Conservation (phyloP, 2,329 filamentous ascomycete genomes). For the Xylaria hypoxylon region DNA sequence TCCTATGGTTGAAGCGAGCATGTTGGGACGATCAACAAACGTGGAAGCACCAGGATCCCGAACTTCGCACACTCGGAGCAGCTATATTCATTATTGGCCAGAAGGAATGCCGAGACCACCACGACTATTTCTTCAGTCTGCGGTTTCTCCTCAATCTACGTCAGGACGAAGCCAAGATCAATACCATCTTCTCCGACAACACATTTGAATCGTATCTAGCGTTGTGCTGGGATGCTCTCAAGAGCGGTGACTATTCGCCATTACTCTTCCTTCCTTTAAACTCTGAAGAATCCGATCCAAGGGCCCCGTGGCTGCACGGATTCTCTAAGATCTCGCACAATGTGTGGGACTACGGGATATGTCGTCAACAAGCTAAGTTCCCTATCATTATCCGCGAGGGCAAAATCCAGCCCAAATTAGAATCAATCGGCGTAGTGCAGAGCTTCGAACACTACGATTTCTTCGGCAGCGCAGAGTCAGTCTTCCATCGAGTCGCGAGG, state of each 20-base stretch:
- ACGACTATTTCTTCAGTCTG: conserved; percentile 32
- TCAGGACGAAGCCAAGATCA: conserved; percentile 25
- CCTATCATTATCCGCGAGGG: conserved; percentile 17
- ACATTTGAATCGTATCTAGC: conserved; percentile 30
- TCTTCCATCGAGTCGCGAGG: conserved; percentile 24
- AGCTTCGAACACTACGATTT: conserved; percentile 32
- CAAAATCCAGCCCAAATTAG: conserved; percentile 24
- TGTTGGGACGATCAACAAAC: conserved; percentile 33
- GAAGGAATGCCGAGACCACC: conserved; percentile 29
- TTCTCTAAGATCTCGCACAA: conserved; percentile 27
- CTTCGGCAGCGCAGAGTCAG: conserved; percentile 28
- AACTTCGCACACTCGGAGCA: conserved; percentile 23
- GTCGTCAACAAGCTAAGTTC: conserved; percentile 24
- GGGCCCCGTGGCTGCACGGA: conserved; percentile 28
- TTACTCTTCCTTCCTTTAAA: conserved; percentile 26
- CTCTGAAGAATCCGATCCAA: conserved; percentile 16
- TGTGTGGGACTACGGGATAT: conserved; percentile 28
- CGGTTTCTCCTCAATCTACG: conserved; percentile 27
- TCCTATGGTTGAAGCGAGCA: conserved; percentile 29
- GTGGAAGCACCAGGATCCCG: conserved; percentile 28
- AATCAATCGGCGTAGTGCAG: conserved; percentile 23
- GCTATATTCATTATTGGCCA: conserved; percentile 32
- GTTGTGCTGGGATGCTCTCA: conserved; percentile 29
- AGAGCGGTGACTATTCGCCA: conserved; percentile 25
- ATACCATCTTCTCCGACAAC: conserved; percentile 28